Evolutionary conservation across 495 filamentous ascomycete species (phyloP), one percentile per base, ranked within the genome.

Genomic region (Venustampulla echinocandica): DNA sequence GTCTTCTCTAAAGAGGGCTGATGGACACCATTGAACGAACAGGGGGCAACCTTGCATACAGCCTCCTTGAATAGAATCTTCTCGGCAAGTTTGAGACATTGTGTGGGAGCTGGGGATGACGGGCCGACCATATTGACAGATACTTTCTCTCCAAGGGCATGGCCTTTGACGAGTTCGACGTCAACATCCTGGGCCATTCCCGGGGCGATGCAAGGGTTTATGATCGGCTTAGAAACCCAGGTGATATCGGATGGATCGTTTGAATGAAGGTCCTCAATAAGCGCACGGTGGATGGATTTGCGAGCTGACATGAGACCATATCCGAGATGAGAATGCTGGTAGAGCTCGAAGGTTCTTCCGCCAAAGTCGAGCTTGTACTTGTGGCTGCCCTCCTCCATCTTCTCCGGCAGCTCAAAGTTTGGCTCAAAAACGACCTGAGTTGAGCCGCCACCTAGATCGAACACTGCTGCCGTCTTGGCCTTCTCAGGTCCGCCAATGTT

Each of bases 341-440:
- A 98, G n/a, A 98, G 80, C 35, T 81, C 75, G 62, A 97, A 97
- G 32, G 90, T 67, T 45, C 87, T 83, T 46, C 90, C 92, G 51
- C 90, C 90, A 52, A 95, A 97, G 32, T 80, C 73, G 49, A 98
- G 79, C 36, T 82, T 75, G 65, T 98, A 98, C 67, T 95, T 96
- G 75, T 98, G 93, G 62, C 97, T 93, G 52, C 92, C 92, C 30
- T 87, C 81, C 17, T 79, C 76, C 42, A 98, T 70, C 54, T 77
- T 83, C 58, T 87, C 83, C 2, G 92, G 92, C 83, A 97, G 88
- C 60, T 82, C 76, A 62, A 94, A 98, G n/a, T 81, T 95, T 14
- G 92, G 92, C 64, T 97, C 76, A 67, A 96, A 98, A 49, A 97
- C 92, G 59, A 98, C 95, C 69, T 98, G 92, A 23, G 92, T 98